Base-by-base conservation (phyloP, 2,329 filamentous ascomycete genomes). In the Fusarium solani-melongenae region DNA sequence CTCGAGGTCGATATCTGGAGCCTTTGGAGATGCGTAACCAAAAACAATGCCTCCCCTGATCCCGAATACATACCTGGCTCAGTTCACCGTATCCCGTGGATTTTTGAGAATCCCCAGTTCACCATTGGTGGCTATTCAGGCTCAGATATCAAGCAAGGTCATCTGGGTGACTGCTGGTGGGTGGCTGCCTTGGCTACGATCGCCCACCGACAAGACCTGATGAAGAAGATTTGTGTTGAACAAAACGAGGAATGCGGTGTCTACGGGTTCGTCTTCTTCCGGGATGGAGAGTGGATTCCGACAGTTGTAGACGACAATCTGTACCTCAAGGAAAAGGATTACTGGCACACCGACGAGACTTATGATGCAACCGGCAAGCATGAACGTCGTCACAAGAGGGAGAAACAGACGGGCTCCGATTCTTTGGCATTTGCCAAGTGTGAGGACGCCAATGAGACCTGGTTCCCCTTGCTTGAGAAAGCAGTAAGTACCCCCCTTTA, bases 381-480 rank as follows among this genome's bases (percentile, higher is more conserved):
- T 8, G 89, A 91, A 67, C 85, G 90, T 41, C 86, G 89, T 68
- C 90, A 92, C 73, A 89, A 87, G 44, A 88, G 88, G 68, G 85
- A 86, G 10, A 88, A 91, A 79, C 92, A 93, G 80, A 92, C 88
- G 0, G 92, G 92, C 6, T 93, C 91, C 0, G 86, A 91, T 62
- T 90, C 92, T 1, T 82, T 94, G 3, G 92, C 91, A 79, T 94
- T 94, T 81, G 90, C 91, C 5, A 89, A 90, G 73, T 94, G 92
- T 80, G 87, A 87, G 24, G 89, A 92, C 67, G 85, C 87, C 1
- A 93, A 93, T 76, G 92, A 94, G 80, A 94, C 92, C 0, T 94
- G 92, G 92, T 84, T 94, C 24, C 92, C 92, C 0, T 82, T 94
- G 55, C 86, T 94, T 2, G 92, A 94, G 76, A 94, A 94, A 79